Evolutionary conservation across 1,139 yeast genomes (phyloP), one percentile per base, ranked within the genome.

Genomic region (Candida gigantensis): DNA sequence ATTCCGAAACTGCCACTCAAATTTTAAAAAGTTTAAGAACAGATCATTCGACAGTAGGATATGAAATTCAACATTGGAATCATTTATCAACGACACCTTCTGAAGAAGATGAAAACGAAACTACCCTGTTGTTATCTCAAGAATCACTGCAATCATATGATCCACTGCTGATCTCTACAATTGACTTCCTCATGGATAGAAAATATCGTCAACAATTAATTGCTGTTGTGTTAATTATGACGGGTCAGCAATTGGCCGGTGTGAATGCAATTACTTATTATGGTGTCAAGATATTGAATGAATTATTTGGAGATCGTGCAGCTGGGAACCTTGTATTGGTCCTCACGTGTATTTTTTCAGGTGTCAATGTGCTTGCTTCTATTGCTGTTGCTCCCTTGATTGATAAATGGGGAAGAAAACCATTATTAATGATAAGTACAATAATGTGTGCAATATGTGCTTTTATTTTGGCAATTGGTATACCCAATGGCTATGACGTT

Each of bases 361-460:
- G 57, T 16, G 55, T 61, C 30, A 65, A 65, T 42, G 66, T 58
- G 3, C 15, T 65, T 3, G 48, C 58, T 24, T 55, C 70, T 4
- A 36, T 60, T 8, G 37, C 44, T 1, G 60, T 57, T 2, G 52
- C 68, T 6, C 71, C 72, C n/a, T 57, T 62, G 29, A 60, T 66
- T 34, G 72, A 68, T 47, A 63, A 62, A 37, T 55, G 74, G 33
- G 96, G 97, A 3, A 72, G 96, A 32, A 81, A 77, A 47, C 84
- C 85, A 5, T 65, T 90, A 42, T 64, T 90, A 14, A 46, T 81
- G 15, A 39, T 65, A 0, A 86, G 96, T 0, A 74, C 83, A 0
- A 50, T 70, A 0, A 65, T 77, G 3, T 85, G 90, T 90, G 77
- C 83, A 0, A 15, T 77, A 1, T 68, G 81, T 23, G 66, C 94